Evolutionary conservation across 2,329 filamentous ascomycete genomes (phyloP), one percentile per base, ranked within the genome.

Genomic region (Harringtonia aguacate): DNA sequence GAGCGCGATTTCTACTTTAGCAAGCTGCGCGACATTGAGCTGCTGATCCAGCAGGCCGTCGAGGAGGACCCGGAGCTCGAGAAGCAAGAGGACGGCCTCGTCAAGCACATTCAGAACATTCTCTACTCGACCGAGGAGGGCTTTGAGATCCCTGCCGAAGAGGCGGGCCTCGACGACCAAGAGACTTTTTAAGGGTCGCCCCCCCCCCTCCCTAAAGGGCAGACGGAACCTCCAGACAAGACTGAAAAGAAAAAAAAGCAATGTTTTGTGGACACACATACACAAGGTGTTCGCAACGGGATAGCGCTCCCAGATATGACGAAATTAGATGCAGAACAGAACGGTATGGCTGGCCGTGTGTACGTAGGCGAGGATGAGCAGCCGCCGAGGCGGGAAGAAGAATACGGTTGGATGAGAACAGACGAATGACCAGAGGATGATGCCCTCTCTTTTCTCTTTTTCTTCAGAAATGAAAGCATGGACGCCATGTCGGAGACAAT

Each of bases 1-100:
- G 92, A 98, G 70, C 78, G 92, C 40, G 92, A 98, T 63, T 98
- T 98, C 63, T 98, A 98, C 73, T 98, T 98, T 67, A 94, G 86
- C 75, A 98, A 98, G 73, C 75, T 98, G 52, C 78, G 92, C 47
- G 92, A 98, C 61, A 98, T 98, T 55, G 92, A 98, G 68, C 70
- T 98, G 52, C 70, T 98, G 56, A 77, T 98, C 44, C 92, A 98
- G 69, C 84, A 86, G 57, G 88, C 89, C 12, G 84, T 94, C 58
- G 92, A 98, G 55, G 84, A 87, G 50, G 86, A 95, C 53, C 89
- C 89, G 0, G 84, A 94, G 66, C 68, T 97, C 41, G 92, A 95
- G 68, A 90, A 94, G 75, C 85, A 94, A 49, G 90, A 95, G 56
- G 84, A 88, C 50, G 83, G 87, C 15, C 71, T 98, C 50, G 77